Evolutionary conservation across 106 monocot species (phyloP).

Genomic region (Dioscorea dumetorum): DNA sequence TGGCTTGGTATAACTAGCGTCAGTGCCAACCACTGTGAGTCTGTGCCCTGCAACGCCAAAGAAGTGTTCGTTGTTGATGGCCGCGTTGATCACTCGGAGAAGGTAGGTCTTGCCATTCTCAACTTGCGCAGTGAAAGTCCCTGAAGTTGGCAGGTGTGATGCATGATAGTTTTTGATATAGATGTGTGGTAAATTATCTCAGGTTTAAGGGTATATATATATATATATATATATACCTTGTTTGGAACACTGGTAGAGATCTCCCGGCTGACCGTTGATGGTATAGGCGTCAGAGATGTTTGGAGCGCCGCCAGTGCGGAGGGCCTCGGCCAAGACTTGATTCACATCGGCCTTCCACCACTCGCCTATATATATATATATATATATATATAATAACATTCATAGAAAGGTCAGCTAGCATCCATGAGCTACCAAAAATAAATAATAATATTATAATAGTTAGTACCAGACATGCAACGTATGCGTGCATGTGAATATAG

Average conservation of each 20-base stretch:
- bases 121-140: slow-evolving; percentile 24
- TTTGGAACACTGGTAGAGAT: slow-evolving; percentile 12
- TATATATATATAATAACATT: no score
- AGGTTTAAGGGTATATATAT: no score
- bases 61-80: slow-evolving; percentile 45
- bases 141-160: slow-evolving; percentile 3
- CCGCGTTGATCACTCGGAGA: slow-evolving; percentile 49
- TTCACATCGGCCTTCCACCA: slow-evolving; percentile 40
- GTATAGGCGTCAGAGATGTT: slow-evolving; percentile 39
- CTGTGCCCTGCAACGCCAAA: slow-evolving; percentile 40
- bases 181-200: no score
- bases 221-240: no score
- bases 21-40: slow-evolving; percentile 44
- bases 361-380: slow-evolving; percentile 22
- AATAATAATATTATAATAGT: no score
- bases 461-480: no score
- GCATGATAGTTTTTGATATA: no score
- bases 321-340: slow-evolving; percentile 5
- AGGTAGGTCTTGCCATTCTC: slow-evolving; percentile 46
- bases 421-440: no score
- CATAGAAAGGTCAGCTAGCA: no score
- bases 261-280: slow-evolving; percentile 54
- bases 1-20: slow-evolving; percentile 56
- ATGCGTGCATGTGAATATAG: not conserved
- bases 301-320: slow-evolving; percentile 22